These are phyloP conservation scores for Echium plantagineum DNA, from an alignment of 257 asterid genomes.

Conservation along the genomic window DNA sequence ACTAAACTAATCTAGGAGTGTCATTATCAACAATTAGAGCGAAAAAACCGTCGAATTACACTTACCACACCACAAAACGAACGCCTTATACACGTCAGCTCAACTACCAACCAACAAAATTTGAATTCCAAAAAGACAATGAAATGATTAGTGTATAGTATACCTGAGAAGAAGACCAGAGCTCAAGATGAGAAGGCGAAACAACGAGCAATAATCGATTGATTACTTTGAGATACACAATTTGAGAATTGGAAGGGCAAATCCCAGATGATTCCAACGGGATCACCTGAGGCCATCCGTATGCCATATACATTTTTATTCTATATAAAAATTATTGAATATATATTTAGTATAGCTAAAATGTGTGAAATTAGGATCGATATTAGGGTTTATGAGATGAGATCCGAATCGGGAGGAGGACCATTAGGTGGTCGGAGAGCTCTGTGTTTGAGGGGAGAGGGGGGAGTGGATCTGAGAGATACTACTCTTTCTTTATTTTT, in stretches of 20 bases:
- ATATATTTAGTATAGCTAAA: neutral
- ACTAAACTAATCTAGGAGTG: too few relatives aligned
- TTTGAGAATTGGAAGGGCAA: slow-evolving; percentile 50
- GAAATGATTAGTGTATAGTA: neutral
- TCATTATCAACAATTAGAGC: too few relatives aligned
- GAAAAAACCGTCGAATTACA: too few relatives aligned
- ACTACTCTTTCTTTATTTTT: too few relatives aligned
- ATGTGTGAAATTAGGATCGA: slow-evolving; percentile 5
- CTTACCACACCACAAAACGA: too few relatives aligned
- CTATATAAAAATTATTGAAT: neutral
- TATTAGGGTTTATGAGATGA: slow-evolving; percentile 19
- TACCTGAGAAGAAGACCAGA: slow-evolving; percentile 95
- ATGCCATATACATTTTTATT: slow-evolving; percentile 90
- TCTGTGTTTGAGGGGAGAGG: neutral
- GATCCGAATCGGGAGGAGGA: slow-evolving; percentile 25
- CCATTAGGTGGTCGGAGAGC: neutral
- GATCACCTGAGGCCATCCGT: slow-evolving; percentile 99
- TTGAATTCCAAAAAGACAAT: too few relatives aligned
- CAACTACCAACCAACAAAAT: too few relatives aligned
- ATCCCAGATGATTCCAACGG: slow-evolving; percentile 57
- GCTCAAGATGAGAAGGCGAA: slow-evolving; percentile 77
- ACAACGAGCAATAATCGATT: slow-evolving; percentile 79
- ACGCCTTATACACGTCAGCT: too few relatives aligned
- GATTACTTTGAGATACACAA: slow-evolving; percentile 67
- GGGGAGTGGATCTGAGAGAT: slow-evolving; percentile 1